These are phyloP conservation scores for Jimgerdemannia lactiflua DNA, from an alignment of 192 early-diverging fungal species.

Conservation along the genomic window DNA sequence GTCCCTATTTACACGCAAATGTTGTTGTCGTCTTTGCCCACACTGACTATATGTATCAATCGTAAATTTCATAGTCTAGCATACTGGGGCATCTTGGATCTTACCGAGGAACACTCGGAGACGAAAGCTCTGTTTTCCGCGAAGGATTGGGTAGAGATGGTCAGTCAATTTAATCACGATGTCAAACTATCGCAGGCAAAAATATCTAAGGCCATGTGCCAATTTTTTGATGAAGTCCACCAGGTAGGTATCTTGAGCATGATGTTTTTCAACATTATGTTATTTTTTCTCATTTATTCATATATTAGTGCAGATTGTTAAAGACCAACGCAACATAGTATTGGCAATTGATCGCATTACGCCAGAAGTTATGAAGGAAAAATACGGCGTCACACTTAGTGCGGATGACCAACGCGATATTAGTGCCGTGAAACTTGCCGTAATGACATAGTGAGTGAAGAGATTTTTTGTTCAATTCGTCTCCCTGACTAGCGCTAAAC, in stretches of 20 bases:
- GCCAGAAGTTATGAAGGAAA: slow-evolving; percentile 17
- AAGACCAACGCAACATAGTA: slow-evolving; percentile 17
- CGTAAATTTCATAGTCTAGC: slow-evolving; percentile 18
- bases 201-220: slow-evolving; percentile 9
- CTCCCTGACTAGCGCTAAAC: neutral
- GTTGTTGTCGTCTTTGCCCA: neutral
- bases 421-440: slow-evolving; percentile 9
- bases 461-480: slow-evolving; percentile 10
- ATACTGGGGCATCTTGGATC: slow-evolving; percentile 25
- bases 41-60: slow-evolving; percentile 10
- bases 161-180: slow-evolving; percentile 17
- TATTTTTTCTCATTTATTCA: slow-evolving; percentile 15
- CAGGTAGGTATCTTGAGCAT: slow-evolving; percentile 17
- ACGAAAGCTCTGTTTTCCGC: slow-evolving; percentile 21
- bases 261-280: slow-evolving; percentile 12
- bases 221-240: slow-evolving; percentile 26
- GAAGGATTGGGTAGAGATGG: slow-evolving; percentile 15
- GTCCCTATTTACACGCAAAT: slow-evolving; percentile 13
- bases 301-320: slow-evolving; percentile 12
- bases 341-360: slow-evolving; percentile 17
- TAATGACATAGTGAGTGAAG: slow-evolving; percentile 19
- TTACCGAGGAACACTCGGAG: slow-evolving; percentile 10
- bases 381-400: slow-evolving; percentile 9
- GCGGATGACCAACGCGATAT: slow-evolving; percentile 18
- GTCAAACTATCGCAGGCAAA: slow-evolving; percentile 17